Evolutionary conservation across 495 filamentous ascomycete species (phyloP).

Genomic region (Aspergillus carlsbadensis): DNA sequence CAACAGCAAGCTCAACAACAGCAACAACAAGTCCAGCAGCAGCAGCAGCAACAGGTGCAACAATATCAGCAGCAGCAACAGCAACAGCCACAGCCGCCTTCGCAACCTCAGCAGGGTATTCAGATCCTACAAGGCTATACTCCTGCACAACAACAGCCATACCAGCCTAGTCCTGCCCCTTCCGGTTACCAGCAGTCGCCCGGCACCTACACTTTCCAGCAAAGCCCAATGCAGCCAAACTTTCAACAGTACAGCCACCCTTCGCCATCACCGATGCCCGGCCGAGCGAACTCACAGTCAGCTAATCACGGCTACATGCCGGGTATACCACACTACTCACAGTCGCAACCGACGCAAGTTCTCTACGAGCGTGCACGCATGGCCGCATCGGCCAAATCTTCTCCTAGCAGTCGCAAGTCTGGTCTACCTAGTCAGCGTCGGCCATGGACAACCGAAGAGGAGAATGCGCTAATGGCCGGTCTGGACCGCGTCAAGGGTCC

Average conservation of each 20-base stretch:
- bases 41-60: slow-evolving; percentile 31
- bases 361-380: slow-evolving; percentile 80
- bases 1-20: slow-evolving; percentile 40
- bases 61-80: slow-evolving; percentile 25
- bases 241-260: slow-evolving; percentile 50
- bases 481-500: slow-evolving; percentile 89
- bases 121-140: slow-evolving; percentile 8
- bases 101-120: slow-evolving; percentile 30
- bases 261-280: slow-evolving; percentile 34
- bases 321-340: slow-evolving; percentile 60
- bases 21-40: slow-evolving; percentile 28
- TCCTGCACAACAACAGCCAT: slow-evolving; percentile 29
- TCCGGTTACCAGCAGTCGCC: slow-evolving; percentile 38
- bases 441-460: slow-evolving; percentile 88
- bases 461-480: slow-evolving; percentile 88
- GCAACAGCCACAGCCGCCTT: slow-evolving; percentile 20
- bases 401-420: slow-evolving; percentile 68
- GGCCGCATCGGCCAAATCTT: slow-evolving; percentile 77
- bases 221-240: slow-evolving; percentile 39
- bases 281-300: slow-evolving; percentile 32
- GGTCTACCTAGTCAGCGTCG: slow-evolving; percentile 80
- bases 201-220: slow-evolving; percentile 39
- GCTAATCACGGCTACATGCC: slow-evolving; percentile 49
- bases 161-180: slow-evolving; percentile 42
- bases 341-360: slow-evolving; percentile 73